phyloP scores from a whole-genome alignment of 805 yeast genomes.

The Schizosaccharomyces octosporus region DNA sequence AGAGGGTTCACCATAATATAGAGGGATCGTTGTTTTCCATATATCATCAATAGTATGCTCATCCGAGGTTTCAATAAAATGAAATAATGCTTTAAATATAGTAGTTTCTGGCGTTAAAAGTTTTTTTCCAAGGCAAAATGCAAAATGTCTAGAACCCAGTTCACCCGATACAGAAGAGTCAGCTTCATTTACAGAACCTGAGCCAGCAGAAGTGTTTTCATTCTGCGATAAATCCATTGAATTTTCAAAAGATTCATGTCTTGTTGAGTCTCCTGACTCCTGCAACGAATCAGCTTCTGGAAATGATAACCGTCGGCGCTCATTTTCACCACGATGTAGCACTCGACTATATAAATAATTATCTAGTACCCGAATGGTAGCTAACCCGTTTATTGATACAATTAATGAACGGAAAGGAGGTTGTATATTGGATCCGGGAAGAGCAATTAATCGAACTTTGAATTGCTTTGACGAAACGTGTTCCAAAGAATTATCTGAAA shows the following conservation, averaged over 20 bases:
- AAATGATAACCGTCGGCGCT: neutral
- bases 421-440: constrained; percentile 3
- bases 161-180: neutral
- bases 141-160: neutral
- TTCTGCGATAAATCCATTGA: neutral
- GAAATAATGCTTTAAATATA: neutral
- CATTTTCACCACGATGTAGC: neutral
- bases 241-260: neutral
- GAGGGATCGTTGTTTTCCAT: neutral
- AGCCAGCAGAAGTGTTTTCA: neutral
- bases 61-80: neutral
- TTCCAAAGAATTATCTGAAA: constrained; percentile 25
- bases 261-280: neutral
- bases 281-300: neutral
- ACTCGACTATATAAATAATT: constrained; percentile 20
- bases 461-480: neutral
- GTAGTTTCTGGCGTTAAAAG: neutral
- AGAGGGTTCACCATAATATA: neutral
- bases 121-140: neutral
- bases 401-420: constrained; percentile 13
- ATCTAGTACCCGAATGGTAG: constrained; percentile 23
- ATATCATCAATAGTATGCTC: neutral
- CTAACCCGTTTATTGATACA: constrained; percentile 28
- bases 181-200: neutral
- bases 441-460: constrained; percentile 4